These are phyloP conservation scores for Chalaropsis thielavioides DNA, from an alignment of 2,329 filamentous ascomycete genomes.

Conservation along the genomic window DNA sequence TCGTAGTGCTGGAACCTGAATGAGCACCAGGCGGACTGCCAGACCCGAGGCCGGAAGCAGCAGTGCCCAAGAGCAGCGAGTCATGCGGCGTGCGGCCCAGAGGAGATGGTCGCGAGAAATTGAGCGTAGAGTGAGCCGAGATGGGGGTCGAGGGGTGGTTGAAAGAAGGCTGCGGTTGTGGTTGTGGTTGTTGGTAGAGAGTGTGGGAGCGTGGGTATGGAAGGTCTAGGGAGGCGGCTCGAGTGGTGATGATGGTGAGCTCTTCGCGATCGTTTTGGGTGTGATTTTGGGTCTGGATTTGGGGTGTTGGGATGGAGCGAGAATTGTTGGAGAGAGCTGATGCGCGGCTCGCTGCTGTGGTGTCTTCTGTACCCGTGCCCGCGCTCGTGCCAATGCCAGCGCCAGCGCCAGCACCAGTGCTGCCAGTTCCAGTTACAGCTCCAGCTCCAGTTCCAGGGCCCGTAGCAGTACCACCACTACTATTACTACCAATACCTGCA, in stretches of 20 bases:
- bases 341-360: constrained; percentile 20
- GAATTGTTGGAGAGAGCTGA: constrained; percentile 21
- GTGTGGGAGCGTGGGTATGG: constrained; percentile 12
- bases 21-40: constrained; percentile 7
- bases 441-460: background rate
- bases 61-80: constrained; percentile 8
- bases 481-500: background rate
- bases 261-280: constrained; percentile 59
- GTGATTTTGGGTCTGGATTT: constrained; percentile 44
- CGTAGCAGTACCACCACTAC: background rate
- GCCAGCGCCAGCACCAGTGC: background rate
- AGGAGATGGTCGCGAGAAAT: constrained; percentile 16
- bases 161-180: background rate
- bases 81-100: constrained; percentile 16
- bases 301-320: constrained; percentile 21
- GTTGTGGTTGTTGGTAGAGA: constrained; percentile 22
- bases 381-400: background rate
- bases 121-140: constrained; percentile 15
- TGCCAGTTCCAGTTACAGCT: background rate
- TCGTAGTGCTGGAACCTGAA: constrained; percentile 7
- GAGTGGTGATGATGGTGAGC: constrained; percentile 50
- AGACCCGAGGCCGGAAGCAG: background rate
- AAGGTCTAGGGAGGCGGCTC: constrained; percentile 17
- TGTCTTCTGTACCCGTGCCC: constrained; percentile 21
- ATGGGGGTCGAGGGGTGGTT: constrained; percentile 2